These are phyloP conservation scores for Epichloe glyceriae DNA, from an alignment of 2,329 filamentous ascomycete genomes.

Conservation along the genomic window DNA sequence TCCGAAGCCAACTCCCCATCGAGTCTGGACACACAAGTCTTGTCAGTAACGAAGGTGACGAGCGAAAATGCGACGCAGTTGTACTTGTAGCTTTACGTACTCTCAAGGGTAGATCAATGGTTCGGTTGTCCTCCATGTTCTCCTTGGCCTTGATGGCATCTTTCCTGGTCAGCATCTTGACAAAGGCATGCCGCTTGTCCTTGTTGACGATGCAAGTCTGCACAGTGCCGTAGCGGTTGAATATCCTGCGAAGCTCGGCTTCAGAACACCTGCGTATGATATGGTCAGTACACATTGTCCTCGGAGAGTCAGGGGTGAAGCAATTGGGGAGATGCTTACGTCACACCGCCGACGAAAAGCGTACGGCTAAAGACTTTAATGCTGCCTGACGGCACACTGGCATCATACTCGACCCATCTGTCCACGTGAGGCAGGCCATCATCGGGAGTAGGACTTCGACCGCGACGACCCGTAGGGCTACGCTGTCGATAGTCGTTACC, in stretches of 20 bases:
- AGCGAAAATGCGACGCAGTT: not conserved
- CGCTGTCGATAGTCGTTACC: conserved; percentile 73
- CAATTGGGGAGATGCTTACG: conserved; percentile 40
- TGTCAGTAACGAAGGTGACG: conserved; percentile 1
- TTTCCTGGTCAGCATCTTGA: conserved; percentile 89
- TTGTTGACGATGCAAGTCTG: conserved; percentile 98
- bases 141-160: conserved; percentile 76
- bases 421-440: conserved; percentile 20
- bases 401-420: conserved; percentile 75
- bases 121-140: conserved; percentile 70
- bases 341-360: conserved; percentile 91
- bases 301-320: not conserved
- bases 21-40: conserved; percentile 44
- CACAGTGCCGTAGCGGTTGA: conserved; percentile 70
- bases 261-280: conserved; percentile 50
- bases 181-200: conserved; percentile 95
- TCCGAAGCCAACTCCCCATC: conserved; percentile 96
- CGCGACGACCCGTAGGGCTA: conserved; percentile 60
- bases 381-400: conserved; percentile 54
- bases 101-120: conserved; percentile 59
- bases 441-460: conserved; percentile 47
- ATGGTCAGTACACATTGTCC: not conserved
- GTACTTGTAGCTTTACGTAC: conserved; percentile 33
- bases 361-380: conserved; percentile 95
- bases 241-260: conserved; percentile 67